A percentile compares a stretch with the other conserved stretches of the same genome.
These are phyloP conservation scores for Penicillium arizonense DNA, from an alignment of 495 filamentous ascomycete genomes.

Conservation along the genomic window DNA sequence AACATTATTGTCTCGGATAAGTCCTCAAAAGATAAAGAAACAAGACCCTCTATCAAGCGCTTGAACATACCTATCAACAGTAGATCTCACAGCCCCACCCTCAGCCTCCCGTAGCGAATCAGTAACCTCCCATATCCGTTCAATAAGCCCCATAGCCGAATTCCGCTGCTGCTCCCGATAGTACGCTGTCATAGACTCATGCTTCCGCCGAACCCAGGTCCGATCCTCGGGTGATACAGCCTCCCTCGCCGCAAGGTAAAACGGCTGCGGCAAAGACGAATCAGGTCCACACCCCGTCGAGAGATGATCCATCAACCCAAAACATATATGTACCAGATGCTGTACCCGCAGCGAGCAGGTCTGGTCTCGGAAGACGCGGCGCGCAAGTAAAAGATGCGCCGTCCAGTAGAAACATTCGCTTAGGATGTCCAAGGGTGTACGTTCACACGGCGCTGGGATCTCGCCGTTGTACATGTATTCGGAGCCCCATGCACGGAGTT, in stretches of 20 bases:
- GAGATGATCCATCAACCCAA: slow-evolving; percentile 25
- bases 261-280: slow-evolving; percentile 27
- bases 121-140: slow-evolving; percentile 22
- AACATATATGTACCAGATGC: slow-evolving; percentile 24
- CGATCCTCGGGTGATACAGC: slow-evolving; percentile 20
- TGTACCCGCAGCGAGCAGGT: slow-evolving; percentile 24
- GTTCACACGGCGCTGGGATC: not conserved
- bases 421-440: slow-evolving; percentile 22
- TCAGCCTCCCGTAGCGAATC: slow-evolving; percentile 6
- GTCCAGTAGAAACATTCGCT: slow-evolving; percentile 32
- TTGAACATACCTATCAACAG: slow-evolving; percentile 16
- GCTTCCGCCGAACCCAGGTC: slow-evolving; percentile 24
- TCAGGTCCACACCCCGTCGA: slow-evolving; percentile 27
- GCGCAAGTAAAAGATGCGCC: slow-evolving; percentile 26
- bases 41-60: slow-evolving; percentile 18
- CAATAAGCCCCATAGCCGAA: slow-evolving; percentile 24
- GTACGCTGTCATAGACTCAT: slow-evolving; percentile 29
- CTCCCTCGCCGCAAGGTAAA: slow-evolving; percentile 28
- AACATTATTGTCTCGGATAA: too few relatives aligned
- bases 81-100: not conserved
- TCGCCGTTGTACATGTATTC: not conserved
- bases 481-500: slow-evolving; percentile 23
- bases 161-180: slow-evolving; percentile 30
- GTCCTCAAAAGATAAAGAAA: slow-evolving; percentile 12
- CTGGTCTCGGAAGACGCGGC: slow-evolving; percentile 24